Evolutionary conservation across 2,329 filamentous ascomycete genomes (phyloP), one percentile per base, ranked within the genome.

Genomic region (Aspergillus aculeatinus): DNA sequence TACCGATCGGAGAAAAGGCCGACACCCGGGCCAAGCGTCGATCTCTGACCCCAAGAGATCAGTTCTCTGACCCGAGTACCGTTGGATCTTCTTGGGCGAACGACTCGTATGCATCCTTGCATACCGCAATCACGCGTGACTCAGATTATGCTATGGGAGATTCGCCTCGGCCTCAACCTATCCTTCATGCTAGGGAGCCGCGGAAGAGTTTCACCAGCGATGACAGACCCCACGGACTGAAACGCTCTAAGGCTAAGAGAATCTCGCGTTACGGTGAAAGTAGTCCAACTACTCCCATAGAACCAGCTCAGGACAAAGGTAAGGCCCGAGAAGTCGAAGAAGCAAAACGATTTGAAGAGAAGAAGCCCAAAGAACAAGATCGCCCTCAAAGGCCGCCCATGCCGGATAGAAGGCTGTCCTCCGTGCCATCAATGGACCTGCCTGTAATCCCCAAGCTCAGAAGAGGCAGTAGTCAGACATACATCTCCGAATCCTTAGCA

Each of bases 1-100:
- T 88, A 42, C 86, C 86, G 9, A 85, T 88, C 65, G 86, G 86
- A 25, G 86, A 87, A 71, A 80, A 79, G 55, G 70, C 77, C n/a
- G 73, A 74, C 14, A 80, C 81, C 4, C 80, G 78, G 60, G 74
- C 75, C 60, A 83, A 80, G 77, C 69, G 71, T 57, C 71, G 71
- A 50, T 74, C 72, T 44, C 60, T 63, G 57, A 67, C 65, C 21
- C 66, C 65, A 16, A 70, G 70, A 48, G 71, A 71, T 29, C 65
- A 68, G 16, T 67, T 65, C 27, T 74, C 72, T 25, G 72, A 74
- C 14, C 72, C 69, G 19, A 76, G 73, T 60, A 71, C 69, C 4
- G 55, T 73, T 16, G 70, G 68, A 42, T 72, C 69, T 44, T 65
- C 67, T 51, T 64, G 61, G 14, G 65, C 63, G 14, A 69, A 65